phyloP scores from a whole-genome alignment of 257 asterid genomes.

The Gentiana macrophylla region DNA sequence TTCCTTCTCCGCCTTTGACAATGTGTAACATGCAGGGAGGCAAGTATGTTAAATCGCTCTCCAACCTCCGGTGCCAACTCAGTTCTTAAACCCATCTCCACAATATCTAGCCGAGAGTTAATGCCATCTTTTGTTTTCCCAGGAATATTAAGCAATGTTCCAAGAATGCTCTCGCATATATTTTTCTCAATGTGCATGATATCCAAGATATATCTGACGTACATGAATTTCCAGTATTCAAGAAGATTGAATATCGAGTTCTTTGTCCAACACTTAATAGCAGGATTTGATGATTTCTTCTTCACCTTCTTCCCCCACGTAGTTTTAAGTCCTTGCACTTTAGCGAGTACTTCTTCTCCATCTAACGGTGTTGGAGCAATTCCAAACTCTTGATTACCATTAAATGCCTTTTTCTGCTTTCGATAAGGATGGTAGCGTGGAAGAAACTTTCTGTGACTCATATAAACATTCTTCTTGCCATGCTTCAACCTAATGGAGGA shows the following conservation, averaged over 20 bases:
- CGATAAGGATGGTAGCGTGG: slow-evolving; percentile 1
- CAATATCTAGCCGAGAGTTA: neutral
- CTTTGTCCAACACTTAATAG: neutral
- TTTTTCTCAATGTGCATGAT: slow-evolving; percentile 3
- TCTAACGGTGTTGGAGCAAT: neutral
- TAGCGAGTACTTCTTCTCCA: neutral
- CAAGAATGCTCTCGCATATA: neutral
- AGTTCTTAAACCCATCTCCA: neutral
- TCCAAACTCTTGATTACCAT: neutral
- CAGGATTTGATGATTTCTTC: too few species aligned
- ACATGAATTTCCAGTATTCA: neutral
- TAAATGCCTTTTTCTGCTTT: neutral
- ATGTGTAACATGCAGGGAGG: neutral
- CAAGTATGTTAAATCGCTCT: neutral
- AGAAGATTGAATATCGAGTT: neutral
- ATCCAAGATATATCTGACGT: neutral
- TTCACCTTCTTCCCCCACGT: neutral
- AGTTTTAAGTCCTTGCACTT: neutral
- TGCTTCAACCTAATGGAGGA: neutral
- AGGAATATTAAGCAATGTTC: neutral
- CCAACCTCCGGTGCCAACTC: too few species aligned
- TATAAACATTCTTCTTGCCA: neutral
- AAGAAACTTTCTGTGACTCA: slow-evolving; percentile 3
- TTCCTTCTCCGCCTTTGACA: too few species aligned
- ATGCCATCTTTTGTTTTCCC: neutral